phyloP scores from a whole-genome alignment of 345 rosid genomes.

The Microcos paniculata region DNA sequence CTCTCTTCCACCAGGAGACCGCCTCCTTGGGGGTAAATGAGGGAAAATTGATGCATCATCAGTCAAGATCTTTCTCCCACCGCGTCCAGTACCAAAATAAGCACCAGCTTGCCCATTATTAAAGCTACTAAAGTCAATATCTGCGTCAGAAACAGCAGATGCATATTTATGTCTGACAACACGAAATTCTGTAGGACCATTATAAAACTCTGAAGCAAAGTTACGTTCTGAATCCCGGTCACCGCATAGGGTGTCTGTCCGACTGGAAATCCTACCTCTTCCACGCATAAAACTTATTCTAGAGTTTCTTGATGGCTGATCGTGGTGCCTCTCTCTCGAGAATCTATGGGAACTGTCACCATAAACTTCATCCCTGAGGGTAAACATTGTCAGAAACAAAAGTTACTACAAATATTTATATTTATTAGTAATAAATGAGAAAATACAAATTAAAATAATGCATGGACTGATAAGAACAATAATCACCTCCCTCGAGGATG shows the following conservation, averaged over 20 bases:
- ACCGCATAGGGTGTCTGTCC: constrained; percentile 37
- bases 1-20: constrained; percentile 47
- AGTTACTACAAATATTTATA: constrained; percentile 3
- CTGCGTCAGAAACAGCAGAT: constrained; percentile 38
- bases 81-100: constrained; percentile 48
- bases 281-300: constrained; percentile 53
- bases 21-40: constrained; percentile 48
- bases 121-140: constrained; percentile 44
- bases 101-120: constrained; percentile 48
- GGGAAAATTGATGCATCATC: constrained; percentile 43
- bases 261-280: constrained; percentile 61
- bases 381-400: constrained; percentile 21
- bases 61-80: constrained; percentile 56
- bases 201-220: constrained; percentile 38
- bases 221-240: constrained; percentile 54
- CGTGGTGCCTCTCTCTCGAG: constrained; percentile 56
- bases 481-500: constrained; percentile 77
- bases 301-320: constrained; percentile 47
- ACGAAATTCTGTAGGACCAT: constrained; percentile 29
- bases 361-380: constrained; percentile 47
- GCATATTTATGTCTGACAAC: constrained; percentile 40
- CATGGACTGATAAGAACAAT: constrained; percentile 23
- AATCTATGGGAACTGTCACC: constrained; percentile 40
- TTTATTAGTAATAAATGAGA: constrained; percentile 1
- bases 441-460: constrained; percentile 3